Conservation (phyloP, 192 early-diverging fungal genomes). For the Coemansia sp. region DNA sequence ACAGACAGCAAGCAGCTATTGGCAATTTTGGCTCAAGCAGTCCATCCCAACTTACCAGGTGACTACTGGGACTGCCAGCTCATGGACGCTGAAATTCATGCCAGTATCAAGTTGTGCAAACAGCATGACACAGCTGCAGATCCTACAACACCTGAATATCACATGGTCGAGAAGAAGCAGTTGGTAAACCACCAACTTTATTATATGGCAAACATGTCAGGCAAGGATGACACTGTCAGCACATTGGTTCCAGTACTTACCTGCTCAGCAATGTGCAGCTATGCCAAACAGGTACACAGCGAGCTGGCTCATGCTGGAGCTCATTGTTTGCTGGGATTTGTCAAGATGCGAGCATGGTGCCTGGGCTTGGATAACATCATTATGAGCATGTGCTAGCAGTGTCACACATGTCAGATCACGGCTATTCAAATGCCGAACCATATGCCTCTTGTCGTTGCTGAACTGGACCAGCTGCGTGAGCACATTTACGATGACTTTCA, state of each 20-base stretch:
- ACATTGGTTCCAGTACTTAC: constrained; percentile 3
- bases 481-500: constrained; percentile 7
- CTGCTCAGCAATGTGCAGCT: not conserved
- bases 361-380: no score
- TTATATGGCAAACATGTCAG: not conserved
- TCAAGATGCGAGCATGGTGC: no score
- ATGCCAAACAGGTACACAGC: not conserved
- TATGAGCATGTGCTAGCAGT: not conserved
- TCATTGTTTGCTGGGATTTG: not conserved
- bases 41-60: not conserved
- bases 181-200: not conserved
- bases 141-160: not conserved
- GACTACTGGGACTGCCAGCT: not conserved
- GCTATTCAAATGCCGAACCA: not conserved
- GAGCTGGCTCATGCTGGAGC: not conserved
- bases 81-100: not conserved
- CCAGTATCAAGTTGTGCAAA: not conserved
- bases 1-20: not conserved
- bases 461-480: not conserved
- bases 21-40: not conserved
- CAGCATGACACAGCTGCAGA: not conserved
- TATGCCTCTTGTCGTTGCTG: not conserved
- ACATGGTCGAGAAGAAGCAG: not conserved
- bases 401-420: constrained; percentile 6
- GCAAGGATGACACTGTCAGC: not conserved